phyloP scores from a whole-genome alignment of 2,329 filamentous ascomycete species.

The Ascochyta viciae-villosae region DNA sequence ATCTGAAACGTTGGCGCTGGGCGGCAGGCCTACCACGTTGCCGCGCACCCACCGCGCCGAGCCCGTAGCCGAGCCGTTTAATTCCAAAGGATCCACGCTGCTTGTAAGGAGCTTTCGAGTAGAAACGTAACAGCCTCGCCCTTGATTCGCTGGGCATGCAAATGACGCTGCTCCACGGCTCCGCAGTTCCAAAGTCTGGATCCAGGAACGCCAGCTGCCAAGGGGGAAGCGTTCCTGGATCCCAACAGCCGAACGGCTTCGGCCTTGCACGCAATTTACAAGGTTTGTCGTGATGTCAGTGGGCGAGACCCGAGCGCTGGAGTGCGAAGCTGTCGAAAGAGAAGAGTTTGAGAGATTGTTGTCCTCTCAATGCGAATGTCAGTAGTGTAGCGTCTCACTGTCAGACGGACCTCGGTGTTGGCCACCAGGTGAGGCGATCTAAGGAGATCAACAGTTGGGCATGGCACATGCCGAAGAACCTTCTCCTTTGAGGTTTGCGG shows the following conservation, averaged over 20 bases:
- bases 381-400: neutral
- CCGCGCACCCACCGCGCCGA: constrained; percentile 18
- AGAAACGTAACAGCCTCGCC: constrained; percentile 13
- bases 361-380: neutral
- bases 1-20: constrained; percentile 15
- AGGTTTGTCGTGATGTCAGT: constrained; percentile 10
- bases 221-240: constrained; percentile 11
- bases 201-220: constrained; percentile 12
- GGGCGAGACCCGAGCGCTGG: neutral
- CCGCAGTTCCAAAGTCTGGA: constrained; percentile 18
- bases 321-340: neutral
- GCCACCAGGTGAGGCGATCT: constrained; percentile 1
- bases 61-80: constrained; percentile 19
- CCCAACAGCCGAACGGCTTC: constrained; percentile 5
- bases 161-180: constrained; percentile 15
- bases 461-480: neutral
- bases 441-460: constrained; percentile 1
- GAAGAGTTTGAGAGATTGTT: neutral
- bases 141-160: constrained; percentile 11
- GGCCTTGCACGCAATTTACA: constrained; percentile 3
- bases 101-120: constrained; percentile 13
- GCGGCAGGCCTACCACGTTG: constrained; percentile 19
- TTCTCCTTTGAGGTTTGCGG: constrained; percentile 6
- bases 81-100: constrained; percentile 3
- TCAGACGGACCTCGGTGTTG: constrained; percentile 8